Base-by-base conservation (phyloP, 306 rosid genomes). In the Comarum palustre region DNA sequence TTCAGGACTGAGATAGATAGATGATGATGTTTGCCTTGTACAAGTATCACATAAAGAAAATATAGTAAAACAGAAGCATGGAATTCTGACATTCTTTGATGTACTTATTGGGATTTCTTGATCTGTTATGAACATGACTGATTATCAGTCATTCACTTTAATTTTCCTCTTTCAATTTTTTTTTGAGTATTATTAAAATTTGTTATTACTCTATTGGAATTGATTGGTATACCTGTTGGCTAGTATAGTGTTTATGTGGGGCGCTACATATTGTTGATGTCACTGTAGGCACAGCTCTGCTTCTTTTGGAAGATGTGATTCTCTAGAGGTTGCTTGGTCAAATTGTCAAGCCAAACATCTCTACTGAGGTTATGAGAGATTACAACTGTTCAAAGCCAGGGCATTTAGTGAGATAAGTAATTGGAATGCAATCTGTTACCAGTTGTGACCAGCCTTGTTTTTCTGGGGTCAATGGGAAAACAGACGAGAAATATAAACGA, bases 51-150 rank as follows among this genome's bases (percentile, higher is more conserved):
- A 82, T 80, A 72, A 36, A 82, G 19, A 74, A 61, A 75, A 86
- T 75, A 80, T 82, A 83, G 89, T 82, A 76, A 86, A 86, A 81
- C 55, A 68, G 61, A 81, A 82, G 83, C 86, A 73, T 78, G 66
- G 74, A 77, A 70, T 72, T 75, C 79, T 63, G 81, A n/a, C n/a
- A n/a, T n/a, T n/a, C n/a, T n/a, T n/a, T 60, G 51, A 71, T 54
- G 63, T 71, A 52, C 51, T 32, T 52, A 45, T 64, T 79, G 50
- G 52, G 78, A 69, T 77, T 81, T 81, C 82, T 73, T 77, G 77
- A 77, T 82, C 77, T 75, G 83, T 73, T 67, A 66, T 73, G 78
- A 86, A 78, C 74, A 66, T 74, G 82, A 84, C 82, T 70, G 72
- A 62, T 75, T 65, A 80, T 72, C 89, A 22, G 77, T 63, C 80